Evolutionary conservation across 371 early-diverging fungal species (phyloP), one percentile per base, ranked within the genome.

Genomic region (Funneliformis caledonium): DNA sequence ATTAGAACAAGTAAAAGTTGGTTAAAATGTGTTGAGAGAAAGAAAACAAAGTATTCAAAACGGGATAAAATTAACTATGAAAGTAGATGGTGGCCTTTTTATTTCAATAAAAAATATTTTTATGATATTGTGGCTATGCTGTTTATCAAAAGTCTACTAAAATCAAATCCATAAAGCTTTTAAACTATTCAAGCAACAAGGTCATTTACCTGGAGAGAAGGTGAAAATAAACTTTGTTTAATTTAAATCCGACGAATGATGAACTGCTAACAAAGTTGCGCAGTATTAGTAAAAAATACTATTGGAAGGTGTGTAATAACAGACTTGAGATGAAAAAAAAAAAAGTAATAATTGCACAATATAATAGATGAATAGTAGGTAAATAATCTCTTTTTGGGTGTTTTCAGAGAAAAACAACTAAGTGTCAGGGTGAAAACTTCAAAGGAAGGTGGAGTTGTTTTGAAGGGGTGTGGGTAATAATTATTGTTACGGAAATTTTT

Each of bases 401-500:
- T 9, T 22, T 26, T 37, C 9, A 31, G n/a, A 16, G 26, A 52
- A 26, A 45, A 72, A 72, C 69, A 70, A 70, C 70, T 70, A 43
- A 42, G 43, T 70, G 42, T 43, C 43, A 70, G 45, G 45, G 70
- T 70, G 12, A 70, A 43, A 45, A 72, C 72, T 72, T 72, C 72
- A 72, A 72, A 72, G 33, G 72, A 72, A 72, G 72, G 72, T 72
- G 52, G 45, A 70, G 56, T 56, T 56, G 22, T 69, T 69, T 69
- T 69, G 45, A 69, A 69, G 52, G 72, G 72, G 50, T 72, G 52
- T 72, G 48, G 22, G 52, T 72, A 72, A 50, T 72, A 72, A 72
- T 72, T 50, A 72, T 72, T 72, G 52, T 52, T 50, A 72, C 33
- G 72, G 31, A 72, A 72, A 72, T 12, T 72, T 72, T 72, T 72